These are phyloP conservation scores for Gymnopilus dilepis DNA, from an alignment of 768 basidiomycete species.

Conservation along the genomic window DNA sequence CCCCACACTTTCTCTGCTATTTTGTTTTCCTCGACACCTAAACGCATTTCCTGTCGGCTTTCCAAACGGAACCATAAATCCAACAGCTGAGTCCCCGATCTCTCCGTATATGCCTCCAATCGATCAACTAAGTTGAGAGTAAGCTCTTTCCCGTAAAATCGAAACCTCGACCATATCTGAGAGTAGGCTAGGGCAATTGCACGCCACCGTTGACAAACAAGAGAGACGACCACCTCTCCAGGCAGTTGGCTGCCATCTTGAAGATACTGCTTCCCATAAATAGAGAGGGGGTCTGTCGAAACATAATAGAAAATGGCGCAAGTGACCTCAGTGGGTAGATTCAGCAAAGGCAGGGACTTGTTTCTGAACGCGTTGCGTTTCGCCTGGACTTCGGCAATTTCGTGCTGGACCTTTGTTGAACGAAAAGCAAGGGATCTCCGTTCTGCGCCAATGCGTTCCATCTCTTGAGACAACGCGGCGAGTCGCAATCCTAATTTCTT, in stretches of 20 bases:
- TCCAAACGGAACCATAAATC: conserved; percentile 26
- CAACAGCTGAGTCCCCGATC: conserved; percentile 21
- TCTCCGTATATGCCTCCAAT: conserved; percentile 25
- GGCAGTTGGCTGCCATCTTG: too few relatives aligned
- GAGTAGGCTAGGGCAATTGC: conserved; percentile 20
- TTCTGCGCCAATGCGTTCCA: too few relatives aligned
- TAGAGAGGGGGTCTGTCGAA: not conserved
- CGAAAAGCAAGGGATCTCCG: too few relatives aligned
- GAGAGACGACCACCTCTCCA: conserved; percentile 27
- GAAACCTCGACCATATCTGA: conserved; percentile 25
- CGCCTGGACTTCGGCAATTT: too few relatives aligned
- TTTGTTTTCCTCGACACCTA: not conserved
- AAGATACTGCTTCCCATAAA: too few relatives aligned
- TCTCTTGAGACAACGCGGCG: too few relatives aligned
- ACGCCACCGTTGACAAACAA: conserved; percentile 29
- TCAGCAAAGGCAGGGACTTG: not conserved
- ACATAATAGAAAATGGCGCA: not conserved
- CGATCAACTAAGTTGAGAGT: conserved; percentile 15
- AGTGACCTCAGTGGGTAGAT: not conserved
- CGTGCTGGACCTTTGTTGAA: too few relatives aligned
- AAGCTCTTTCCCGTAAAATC: conserved; percentile 5
- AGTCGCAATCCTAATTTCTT: too few relatives aligned
- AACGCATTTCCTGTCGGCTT: not conserved
- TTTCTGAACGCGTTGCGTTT: too few relatives aligned
- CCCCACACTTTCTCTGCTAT: not conserved